Conservation (phyloP, 2,329 filamentous ascomycete species). For the Fusarium lateritium region DNA sequence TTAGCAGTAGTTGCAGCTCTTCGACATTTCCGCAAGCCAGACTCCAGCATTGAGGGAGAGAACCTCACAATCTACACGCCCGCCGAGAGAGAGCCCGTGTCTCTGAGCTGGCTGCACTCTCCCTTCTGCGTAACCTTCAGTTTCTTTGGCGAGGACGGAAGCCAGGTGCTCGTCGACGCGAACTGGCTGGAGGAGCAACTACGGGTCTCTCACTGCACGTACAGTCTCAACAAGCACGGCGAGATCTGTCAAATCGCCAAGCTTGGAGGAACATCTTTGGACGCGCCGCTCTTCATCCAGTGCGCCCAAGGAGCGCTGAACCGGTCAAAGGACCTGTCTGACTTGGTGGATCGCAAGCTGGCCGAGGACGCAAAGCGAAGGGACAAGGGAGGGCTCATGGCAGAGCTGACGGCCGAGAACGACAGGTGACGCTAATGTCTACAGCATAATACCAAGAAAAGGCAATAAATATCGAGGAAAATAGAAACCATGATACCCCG, state of each 20-base stretch:
- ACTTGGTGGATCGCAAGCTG: constrained; percentile 79
- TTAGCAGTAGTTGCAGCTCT: constrained; percentile 89
- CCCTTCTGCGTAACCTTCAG: constrained; percentile 93
- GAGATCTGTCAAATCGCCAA: constrained; percentile 95
- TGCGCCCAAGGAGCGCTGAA: constrained; percentile 81
- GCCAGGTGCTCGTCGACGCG: constrained; percentile 78
- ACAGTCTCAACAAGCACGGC: constrained; percentile 90
- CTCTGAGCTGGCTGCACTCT: constrained; percentile 90
- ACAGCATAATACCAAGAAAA: constrained; percentile 32
- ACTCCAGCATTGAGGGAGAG: constrained; percentile 88
- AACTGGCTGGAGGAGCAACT: constrained; percentile 83
- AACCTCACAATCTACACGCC: constrained; percentile 86
- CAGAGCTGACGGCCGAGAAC: constrained; percentile 87
- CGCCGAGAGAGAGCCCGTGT: constrained; percentile 90
- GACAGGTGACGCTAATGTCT: constrained; percentile 66
- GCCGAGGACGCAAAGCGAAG: constrained; percentile 83
- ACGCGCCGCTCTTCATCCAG: constrained; percentile 82
- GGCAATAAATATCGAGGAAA: constrained; percentile 38
- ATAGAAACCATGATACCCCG: constrained; percentile 52
- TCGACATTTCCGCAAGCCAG: constrained; percentile 91
- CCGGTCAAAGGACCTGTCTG: constrained; percentile 86
- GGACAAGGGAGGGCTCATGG: constrained; percentile 83
- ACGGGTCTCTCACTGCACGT: constrained; percentile 79
- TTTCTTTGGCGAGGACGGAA: constrained; percentile 82
- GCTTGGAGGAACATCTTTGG: constrained; percentile 85